Conservation (phyloP, 2,329 filamentous ascomycete genomes). For the Clarireedia monteithiana region DNA sequence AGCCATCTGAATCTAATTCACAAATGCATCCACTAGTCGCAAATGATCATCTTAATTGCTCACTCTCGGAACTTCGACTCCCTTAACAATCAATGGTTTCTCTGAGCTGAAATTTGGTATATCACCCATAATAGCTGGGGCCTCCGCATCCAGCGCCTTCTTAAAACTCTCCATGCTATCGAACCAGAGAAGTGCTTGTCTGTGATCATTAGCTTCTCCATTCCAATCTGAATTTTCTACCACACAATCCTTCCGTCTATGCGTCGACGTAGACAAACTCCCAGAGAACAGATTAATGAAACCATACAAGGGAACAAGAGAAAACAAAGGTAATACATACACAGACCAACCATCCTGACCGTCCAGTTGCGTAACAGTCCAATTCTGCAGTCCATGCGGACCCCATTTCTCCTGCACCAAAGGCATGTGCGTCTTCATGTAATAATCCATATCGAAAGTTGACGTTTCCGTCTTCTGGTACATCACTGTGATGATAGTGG, state of each 20-base stretch:
- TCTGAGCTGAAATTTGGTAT: not conserved
- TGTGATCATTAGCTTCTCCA: not conserved
- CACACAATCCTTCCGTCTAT: too few relatives aligned
- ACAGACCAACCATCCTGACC: not conserved
- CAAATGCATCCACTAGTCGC: not conserved
- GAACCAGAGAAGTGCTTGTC: not conserved
- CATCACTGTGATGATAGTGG: not conserved
- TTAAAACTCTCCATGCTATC: not conserved
- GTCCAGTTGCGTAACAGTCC: not conserved
- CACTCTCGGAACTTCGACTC: not conserved
- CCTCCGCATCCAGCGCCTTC: not conserved
- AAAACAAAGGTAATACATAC: not conserved
- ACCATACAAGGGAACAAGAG: not conserved
- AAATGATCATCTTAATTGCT: not conserved
- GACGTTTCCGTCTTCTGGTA: slow-evolving; percentile 4
- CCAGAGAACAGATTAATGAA: too few relatives aligned
- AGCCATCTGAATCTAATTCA: not conserved
- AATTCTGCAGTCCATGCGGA: not conserved
- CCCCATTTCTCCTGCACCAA: slow-evolving; percentile 3
- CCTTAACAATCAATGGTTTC: not conserved
- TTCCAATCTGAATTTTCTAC: not conserved
- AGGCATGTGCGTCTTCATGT: slow-evolving; percentile 5
- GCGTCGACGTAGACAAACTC: too few relatives aligned
- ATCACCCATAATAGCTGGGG: not conserved
- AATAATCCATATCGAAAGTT: slow-evolving; percentile 3